Evolutionary conservation across 306 rosid species (phyloP).

Genomic region (Datisca glomerata): DNA sequence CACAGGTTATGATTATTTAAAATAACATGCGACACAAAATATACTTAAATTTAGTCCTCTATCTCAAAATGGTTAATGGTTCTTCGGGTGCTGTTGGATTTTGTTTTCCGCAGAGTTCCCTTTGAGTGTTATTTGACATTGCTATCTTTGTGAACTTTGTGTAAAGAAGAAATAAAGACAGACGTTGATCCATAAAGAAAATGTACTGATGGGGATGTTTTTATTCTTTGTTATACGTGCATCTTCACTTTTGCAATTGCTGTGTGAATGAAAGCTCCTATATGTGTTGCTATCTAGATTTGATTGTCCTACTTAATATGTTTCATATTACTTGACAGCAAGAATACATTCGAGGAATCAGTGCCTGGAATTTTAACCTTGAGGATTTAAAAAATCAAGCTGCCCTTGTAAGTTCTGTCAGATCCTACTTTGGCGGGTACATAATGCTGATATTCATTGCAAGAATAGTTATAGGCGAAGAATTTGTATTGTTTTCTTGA

Average conservation of each 20-base stretch:
- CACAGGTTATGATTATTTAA: constrained; percentile 43
- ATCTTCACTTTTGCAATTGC: not conserved
- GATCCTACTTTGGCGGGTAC: constrained; percentile 5
- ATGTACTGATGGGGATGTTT: not conserved
- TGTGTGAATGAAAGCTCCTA: not conserved
- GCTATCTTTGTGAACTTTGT: too few relatives aligned
- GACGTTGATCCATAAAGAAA: not conserved
- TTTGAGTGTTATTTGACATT: too few relatives aligned
- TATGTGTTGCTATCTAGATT: not conserved
- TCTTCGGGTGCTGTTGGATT: not conserved
- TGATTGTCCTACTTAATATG: constrained; percentile 3
- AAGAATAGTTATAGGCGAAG: not conserved
- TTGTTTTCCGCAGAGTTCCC: too few relatives aligned
- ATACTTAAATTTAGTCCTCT: not conserved
- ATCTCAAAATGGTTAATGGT: not conserved
- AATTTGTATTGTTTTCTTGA: constrained; percentile 3
- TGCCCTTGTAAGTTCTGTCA: constrained; percentile 68
- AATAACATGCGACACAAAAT: not conserved
- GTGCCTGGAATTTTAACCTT: constrained; percentile 99
- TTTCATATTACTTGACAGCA: constrained; percentile 42
- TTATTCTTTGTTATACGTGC: not conserved
- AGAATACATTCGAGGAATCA: constrained; percentile 97
- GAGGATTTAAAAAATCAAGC: constrained; percentile 96
- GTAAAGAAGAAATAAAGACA: not conserved
- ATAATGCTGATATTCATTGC: not conserved